Base-by-base conservation (phyloP, 768 basidiomycete genomes). In the Rhizopogon vesiculosus region DNA sequence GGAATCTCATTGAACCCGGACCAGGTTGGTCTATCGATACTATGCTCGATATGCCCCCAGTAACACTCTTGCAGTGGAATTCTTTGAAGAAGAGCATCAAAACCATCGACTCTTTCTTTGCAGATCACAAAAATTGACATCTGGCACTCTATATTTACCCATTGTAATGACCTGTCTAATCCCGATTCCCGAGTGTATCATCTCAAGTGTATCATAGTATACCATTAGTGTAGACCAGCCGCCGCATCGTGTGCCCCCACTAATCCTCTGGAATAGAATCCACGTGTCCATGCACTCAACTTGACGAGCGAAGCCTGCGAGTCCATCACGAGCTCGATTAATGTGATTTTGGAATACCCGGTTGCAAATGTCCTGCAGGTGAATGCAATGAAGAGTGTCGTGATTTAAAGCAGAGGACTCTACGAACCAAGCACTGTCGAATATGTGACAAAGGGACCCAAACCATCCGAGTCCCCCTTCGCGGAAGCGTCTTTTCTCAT, bases 361-460 rank as follows among this genome's bases (percentile, higher is more conserved):
- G 64, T 79, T 62, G 84, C 74, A 64, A 80, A 93, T 58, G 69
- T 72, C 87, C 89, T 91, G 59, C 2, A 60, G 42, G 13, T 49
- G 18, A 52, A 19, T 65, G 31, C 59, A 29, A 53, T 35, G 44
- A 15, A 15, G 13, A 19, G 22, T 38, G 29, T 41, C 35, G 13
- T 53, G 45, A 33, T 38, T 38, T 5, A 28, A 42, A 29, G 44
- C 38, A 13, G 7, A 48, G 18, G 39, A 53, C 4, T 4, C 22
- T 5, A 70, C 87, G 55, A 63, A 90, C 90, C 87, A 89, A 88
- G 88, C 91, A 56, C 78, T 77, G 31, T 83, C 82, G 80, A 90
- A 57, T 73, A 77, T 25, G 61, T 63, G 60, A 85, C 75, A 63
- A 81, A 91, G 44, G 75, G 77, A 55, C 55, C 63, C 54, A 82